Base-by-base conservation (phyloP, 306 rosid species). In the Vigna unguiculata region DNA sequence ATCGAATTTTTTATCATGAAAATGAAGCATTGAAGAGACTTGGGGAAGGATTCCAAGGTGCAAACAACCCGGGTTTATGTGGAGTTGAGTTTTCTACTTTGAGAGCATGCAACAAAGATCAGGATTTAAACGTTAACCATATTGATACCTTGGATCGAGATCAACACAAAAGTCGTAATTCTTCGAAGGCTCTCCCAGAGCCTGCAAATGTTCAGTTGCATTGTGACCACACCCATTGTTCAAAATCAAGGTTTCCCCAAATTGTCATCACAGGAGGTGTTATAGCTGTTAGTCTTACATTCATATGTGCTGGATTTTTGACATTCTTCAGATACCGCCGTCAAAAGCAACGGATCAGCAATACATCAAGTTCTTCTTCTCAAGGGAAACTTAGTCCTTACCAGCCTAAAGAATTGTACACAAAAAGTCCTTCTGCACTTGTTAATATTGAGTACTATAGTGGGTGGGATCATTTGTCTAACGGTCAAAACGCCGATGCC, bases 361-460 rank as follows among this genome's bases (percentile, higher is more conserved):
- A 51, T 65, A 32, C 87, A 5, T 80, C 86, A 0, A 89, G 78
- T 60, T 72, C 86, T 57, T 72, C 85, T 55, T 84, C 87, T 3
- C 96, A 89, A 43, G 90, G 88, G 36, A 89, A 85, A 77, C 80
- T 83, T 57, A 87, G 96, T 85, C 88, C 85, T 28, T 91, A 86
- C 47, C 93, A 86, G 80, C 82, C 91, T 60, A 88, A 89, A 81
- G 93, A 88, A 14, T 70, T 86, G 38, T 77, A 77, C 78, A 80
- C 82, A 60, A 92, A 78, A 81, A 86, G 85, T 78, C 90, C 93
- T 49, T 95, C 99, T 36, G 89, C 99, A 6, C 93, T 95, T 34
- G 92, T 86, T 69, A 90, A 90, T 82, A 88, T 92, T 51, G 93
- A 92, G 80, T 92, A 88, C 78, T 75, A 84, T 10, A 90, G 80